Percentiles rank a stretch among this genome's conserved stretches.
Evolutionary conservation across 768 basidiomycete genomes (phyloP).

Genomic region (Hericium alpestre): DNA sequence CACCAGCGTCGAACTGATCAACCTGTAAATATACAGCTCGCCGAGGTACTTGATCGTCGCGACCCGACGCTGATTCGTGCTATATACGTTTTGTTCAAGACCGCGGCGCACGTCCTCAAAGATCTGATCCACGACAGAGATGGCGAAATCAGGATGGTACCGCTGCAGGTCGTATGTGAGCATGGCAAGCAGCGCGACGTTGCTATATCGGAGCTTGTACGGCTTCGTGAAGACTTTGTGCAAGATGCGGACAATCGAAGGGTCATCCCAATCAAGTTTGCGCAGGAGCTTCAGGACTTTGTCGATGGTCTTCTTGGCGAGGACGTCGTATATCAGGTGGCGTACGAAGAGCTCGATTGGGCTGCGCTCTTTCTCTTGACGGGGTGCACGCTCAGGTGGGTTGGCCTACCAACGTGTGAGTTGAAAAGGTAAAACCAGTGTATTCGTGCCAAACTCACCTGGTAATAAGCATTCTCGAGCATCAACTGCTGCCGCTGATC

Average conservation of each 20-base stretch:
- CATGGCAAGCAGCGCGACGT: constrained; percentile 84
- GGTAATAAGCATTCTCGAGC: constrained; percentile 97
- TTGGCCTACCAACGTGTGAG: constrained; percentile 60
- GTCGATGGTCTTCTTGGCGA: constrained; percentile 89
- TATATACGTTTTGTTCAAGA: constrained; percentile 90
- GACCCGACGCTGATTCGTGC: constrained; percentile 85
- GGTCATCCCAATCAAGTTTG: constrained; percentile 93
- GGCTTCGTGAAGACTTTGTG: constrained; percentile 94
- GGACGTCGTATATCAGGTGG: constrained; percentile 88
- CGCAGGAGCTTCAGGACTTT: constrained; percentile 89
- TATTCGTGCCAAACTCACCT: constrained; percentile 36
- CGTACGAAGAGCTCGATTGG: constrained; percentile 90
- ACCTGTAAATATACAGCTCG: constrained; percentile 92
- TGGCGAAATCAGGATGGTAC: constrained; percentile 82
- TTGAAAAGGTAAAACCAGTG: background rate
- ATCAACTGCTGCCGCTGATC: constrained; percentile 83
- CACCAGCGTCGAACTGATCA: constrained; percentile 79
- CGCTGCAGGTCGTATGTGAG: constrained; percentile 89
- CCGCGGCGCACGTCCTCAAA: constrained; percentile 87
- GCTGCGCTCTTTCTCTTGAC: constrained; percentile 74
- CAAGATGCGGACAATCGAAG: constrained; percentile 45
- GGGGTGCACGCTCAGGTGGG: constrained; percentile 85
- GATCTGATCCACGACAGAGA: constrained; percentile 87
- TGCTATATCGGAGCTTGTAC: constrained; percentile 93
- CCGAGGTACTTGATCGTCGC: constrained; percentile 92